Evolutionary conservation across 805 yeast genomes (phyloP).

Genomic region (Candida andamanensis): DNA sequence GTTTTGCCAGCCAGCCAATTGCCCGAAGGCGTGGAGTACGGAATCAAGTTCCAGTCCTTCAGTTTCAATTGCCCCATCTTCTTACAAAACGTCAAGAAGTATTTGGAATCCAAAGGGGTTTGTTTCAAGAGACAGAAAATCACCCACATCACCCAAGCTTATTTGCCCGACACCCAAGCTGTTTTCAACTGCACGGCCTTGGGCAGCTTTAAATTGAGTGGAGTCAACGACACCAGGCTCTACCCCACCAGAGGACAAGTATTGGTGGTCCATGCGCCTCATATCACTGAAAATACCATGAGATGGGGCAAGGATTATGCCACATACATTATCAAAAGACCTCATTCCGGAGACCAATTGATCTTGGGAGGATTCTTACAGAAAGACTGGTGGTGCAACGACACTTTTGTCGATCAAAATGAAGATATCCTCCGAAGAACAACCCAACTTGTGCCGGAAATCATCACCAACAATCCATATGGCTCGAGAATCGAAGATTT

Average conservation of each 20-base stretch:
- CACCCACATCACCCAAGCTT: constrained; percentile 55
- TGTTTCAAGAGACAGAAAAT: constrained; percentile 42
- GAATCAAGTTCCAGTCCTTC: constrained; percentile 56
- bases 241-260: constrained; percentile 83
- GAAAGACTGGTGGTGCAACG: constrained; percentile 56
- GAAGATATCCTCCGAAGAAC: constrained; percentile 60
- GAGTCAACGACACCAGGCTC: constrained; percentile 55
- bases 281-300: constrained; percentile 51
- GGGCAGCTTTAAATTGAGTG: constrained; percentile 60
- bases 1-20: constrained; percentile 33
- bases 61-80: constrained; percentile 70
- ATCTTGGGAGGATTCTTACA: constrained; percentile 75
- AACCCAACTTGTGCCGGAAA: constrained; percentile 45
- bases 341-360: constrained; percentile 58
- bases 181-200: constrained; percentile 78
- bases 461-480: constrained; percentile 31
- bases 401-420: constrained; percentile 53
- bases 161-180: constrained; percentile 27
- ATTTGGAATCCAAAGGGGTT: constrained; percentile 48
- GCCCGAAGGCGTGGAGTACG: constrained; percentile 51
- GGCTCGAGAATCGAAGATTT: constrained; percentile 31
- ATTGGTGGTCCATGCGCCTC: constrained; percentile 66
- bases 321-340: constrained; percentile 71
- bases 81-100: constrained; percentile 41
- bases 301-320: constrained; percentile 56